Percentiles rank a stretch among this genome's conserved stretches.
These are phyloP conservation scores for Galerina marginata DNA, from an alignment of 768 basidiomycete genomes.

Conservation along the genomic window DNA sequence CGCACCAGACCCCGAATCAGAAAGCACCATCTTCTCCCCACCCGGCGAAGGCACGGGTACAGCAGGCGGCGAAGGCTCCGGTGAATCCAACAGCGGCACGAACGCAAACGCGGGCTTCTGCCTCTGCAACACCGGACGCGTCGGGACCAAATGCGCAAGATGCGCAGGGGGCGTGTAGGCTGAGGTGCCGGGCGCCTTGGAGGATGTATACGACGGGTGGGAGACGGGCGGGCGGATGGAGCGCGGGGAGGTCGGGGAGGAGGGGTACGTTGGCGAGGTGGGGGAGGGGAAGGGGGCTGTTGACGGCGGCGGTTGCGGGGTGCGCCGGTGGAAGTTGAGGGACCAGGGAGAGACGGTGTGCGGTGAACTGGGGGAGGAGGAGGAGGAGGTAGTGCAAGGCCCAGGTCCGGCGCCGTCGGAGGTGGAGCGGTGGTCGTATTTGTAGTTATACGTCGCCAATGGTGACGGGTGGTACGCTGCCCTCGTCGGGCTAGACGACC, in stretches of 20 bases:
- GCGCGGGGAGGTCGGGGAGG: neutral
- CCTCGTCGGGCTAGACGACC: neutral
- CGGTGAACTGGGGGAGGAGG: neutral
- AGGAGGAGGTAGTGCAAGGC: slow-evolving; percentile 1
- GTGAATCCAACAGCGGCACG: slow-evolving; percentile 43
- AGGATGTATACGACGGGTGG: neutral
- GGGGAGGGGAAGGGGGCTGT: slow-evolving; percentile 5
- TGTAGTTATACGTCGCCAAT: neutral
- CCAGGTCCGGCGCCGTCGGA: neutral
- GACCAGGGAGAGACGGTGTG: slow-evolving; percentile 15
- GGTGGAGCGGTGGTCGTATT: neutral
- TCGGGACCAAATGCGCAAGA: slow-evolving; percentile 37
- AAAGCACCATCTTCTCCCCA: neutral
- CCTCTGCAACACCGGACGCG: slow-evolving; percentile 22
- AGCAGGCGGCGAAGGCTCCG: slow-evolving; percentile 18
- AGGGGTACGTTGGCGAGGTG: neutral
- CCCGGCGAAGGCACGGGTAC: neutral
- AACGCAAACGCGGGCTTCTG: slow-evolving; percentile 38
- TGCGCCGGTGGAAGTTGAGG: slow-evolving; percentile 21
- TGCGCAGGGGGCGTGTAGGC: slow-evolving; percentile 21
- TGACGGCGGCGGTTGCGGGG: slow-evolving; percentile 15
- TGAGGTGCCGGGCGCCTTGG: neutral
- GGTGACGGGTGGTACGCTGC: neutral
- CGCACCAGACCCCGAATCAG: neutral
- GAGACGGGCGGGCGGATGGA: neutral